Base-by-base conservation (phyloP, 192 early-diverging fungal genomes). In the Geranomyces michiganensis region DNA sequence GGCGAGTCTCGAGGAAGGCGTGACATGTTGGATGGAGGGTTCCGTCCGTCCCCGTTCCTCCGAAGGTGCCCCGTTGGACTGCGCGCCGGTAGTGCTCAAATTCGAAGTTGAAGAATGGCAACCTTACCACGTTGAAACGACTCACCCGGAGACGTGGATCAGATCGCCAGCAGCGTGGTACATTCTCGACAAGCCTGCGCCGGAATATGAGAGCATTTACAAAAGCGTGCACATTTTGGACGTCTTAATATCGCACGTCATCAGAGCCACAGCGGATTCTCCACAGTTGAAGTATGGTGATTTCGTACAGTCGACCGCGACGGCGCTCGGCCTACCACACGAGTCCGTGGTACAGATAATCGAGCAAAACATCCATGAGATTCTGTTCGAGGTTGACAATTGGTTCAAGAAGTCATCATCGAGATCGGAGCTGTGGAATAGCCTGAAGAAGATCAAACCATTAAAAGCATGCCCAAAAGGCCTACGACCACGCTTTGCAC, bases 101-200 rank as follows among this genome's bases (percentile, higher is more conserved):
- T 41, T 3, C 10, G 36, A 41, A 41, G 36, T 41, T 3, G 36
- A 41, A 41, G 58, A 60, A 29, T 60, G 58, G 58, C 21, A 29
- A 32, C 58, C 31, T 29, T 60, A 29, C 21, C 58, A 60, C 29
- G 58, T 60, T 17, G 58, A 60, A 29, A 60, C 21, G 7, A 29
- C 12, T 7, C 29, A 60, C 8, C 58, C 58, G 5, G 31, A 19
- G 58, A 32, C 29, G 8, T 60, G 58, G 58, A 7, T 60, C 6
- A 27, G 58, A 29, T 60, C 58, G 17, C 22, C 17, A 2, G 22
- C 15, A 8, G 58, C 58, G 8, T 60, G 58, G 58, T 60, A 60
- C 31, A 27, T 27, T 33, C 58, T 60, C 21, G 29, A 60, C 29
- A 26, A 32, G 7, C 58, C 58, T 8, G 58, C 58, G 29, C 15